Percentiles rank a stretch among this genome's conserved stretches.
phyloP scores from a whole-genome alignment of 2,329 filamentous ascomycete species.

The Pestalotiopsis sp. region DNA sequence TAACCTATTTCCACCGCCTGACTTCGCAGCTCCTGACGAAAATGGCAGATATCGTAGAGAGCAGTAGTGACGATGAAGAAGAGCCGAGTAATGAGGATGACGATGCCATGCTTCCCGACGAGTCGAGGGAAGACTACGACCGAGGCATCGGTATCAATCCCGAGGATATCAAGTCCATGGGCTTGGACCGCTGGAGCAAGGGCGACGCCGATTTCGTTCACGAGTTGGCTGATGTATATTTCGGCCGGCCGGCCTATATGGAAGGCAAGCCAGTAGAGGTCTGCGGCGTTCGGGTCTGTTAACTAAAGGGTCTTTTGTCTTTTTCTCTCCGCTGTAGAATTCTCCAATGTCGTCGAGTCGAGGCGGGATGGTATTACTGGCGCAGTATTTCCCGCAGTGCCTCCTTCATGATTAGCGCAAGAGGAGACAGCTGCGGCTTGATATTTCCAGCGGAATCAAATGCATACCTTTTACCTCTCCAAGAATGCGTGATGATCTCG shows the following conservation, averaged over 20 bases:
- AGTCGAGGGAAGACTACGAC: conserved; percentile 38
- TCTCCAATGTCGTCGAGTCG: neutral
- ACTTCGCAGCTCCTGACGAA: conserved; percentile 67
- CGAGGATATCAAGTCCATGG: conserved; percentile 70
- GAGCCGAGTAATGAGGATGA: conserved; percentile 24
- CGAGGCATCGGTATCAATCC: conserved; percentile 58
- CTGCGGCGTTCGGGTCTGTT: conserved; percentile 75
- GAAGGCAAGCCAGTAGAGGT: conserved; percentile 72
- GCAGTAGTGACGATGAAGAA: conserved; percentile 11
- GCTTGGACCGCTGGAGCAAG: conserved; percentile 77
- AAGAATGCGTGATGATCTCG: too few relatives aligned
- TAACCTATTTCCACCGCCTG: conserved; percentile 80
- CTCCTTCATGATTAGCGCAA: neutral
- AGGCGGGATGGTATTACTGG: neutral
- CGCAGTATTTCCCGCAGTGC: neutral
- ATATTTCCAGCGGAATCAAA: too few relatives aligned
- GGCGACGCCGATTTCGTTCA: conserved; percentile 70
- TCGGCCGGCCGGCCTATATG: conserved; percentile 63
- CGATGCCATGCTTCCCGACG: conserved; percentile 26
- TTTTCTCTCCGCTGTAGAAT: too few relatives aligned
- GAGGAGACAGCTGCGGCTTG: too few relatives aligned
- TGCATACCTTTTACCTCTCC: too few relatives aligned
- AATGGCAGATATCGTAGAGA: conserved; percentile 63
- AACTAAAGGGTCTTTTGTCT: conserved; percentile 19
- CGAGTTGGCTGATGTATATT: conserved; percentile 66